Percentiles rank a stretch among this genome's conserved stretches.
Conservation (phyloP, 1,284 basidiomycete species). For the Wolfiporia cocos region DNA sequence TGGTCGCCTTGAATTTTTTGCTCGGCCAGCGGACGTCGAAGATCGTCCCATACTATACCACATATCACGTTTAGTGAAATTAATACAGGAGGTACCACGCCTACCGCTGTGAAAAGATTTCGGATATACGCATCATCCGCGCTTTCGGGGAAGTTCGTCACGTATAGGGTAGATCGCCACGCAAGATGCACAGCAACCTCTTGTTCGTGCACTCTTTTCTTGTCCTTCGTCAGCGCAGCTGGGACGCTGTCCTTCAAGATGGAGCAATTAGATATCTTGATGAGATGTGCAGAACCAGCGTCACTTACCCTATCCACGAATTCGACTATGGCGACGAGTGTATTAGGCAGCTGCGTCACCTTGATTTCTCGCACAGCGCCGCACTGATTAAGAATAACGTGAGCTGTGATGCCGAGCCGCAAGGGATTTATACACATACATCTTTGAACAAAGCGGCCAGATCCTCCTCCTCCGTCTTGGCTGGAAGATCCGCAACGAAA, state of each 20-base stretch:
- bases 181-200: constrained; percentile 84
- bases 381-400: constrained; percentile 51
- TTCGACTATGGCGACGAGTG: constrained; percentile 74
- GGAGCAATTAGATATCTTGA: not conserved
- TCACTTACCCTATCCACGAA: constrained; percentile 61
- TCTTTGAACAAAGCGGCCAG: constrained; percentile 80
- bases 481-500: constrained; percentile 73
- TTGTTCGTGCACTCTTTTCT: constrained; percentile 71
- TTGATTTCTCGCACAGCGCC: constrained; percentile 79
- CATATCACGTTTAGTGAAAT: no score
- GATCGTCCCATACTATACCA: constrained; percentile 88
- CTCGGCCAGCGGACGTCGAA: constrained; percentile 98
- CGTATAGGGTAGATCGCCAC: constrained; percentile 92
- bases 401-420: not conserved
- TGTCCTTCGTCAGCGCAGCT: constrained; percentile 87
- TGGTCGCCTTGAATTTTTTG: constrained; percentile 87
- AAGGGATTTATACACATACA: constrained; percentile 44
- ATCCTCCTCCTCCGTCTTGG: constrained; percentile 55
- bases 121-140: constrained; percentile 79
- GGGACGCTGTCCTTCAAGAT: constrained; percentile 66
- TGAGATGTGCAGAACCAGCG: not conserved
- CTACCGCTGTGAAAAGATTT: constrained; percentile 73
- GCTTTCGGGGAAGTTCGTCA: constrained; percentile 92
- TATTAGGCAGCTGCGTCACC: constrained; percentile 51
- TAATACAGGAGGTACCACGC: no score